Base-by-base conservation (phyloP, 306 rosid species). In the Phaseolus lunatus region DNA sequence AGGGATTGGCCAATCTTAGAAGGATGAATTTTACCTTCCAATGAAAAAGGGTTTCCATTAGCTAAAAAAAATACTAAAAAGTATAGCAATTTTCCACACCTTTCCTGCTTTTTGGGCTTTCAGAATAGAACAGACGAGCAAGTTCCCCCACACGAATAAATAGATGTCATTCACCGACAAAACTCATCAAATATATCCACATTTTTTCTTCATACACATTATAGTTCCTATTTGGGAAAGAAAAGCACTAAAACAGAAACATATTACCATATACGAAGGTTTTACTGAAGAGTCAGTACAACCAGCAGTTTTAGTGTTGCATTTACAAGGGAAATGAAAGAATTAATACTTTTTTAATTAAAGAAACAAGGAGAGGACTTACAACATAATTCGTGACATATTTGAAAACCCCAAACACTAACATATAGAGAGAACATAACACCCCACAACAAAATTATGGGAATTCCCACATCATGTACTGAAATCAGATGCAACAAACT, bases 291-390 rank as follows among this genome's bases (percentile, higher is more conserved):
- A 24, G 45, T 56, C 66, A 66, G 61, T 77, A 67, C 26, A 43
- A 53, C 58, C 53, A 77, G 74, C 49, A 77, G 67, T 22, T 45
- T 75, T 22, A 54, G 72, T 18, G 70, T 59, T 68, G 67, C 77
- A 69, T 83, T 83, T 75, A 75, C 83, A 70, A 68, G 66, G 85
- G 37, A 75, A 72, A 83, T 66, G 72, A 70, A 86, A 85, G 86
- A 83, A 88, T 86, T 74, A 59, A 83, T 80, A 79, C 66, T 49
- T 66, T 65, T 81, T 64, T 67, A 76, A 61, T 65, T 59, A 26
- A 48, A 47, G 61, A 49, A 85, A 68, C 72, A 44, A 75, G 31
- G 70, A 66, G 78, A 71, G 19, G 39, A 61, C 67, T 79, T 63
- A 49, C 84, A 79, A 80, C 86, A 81, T 79, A 77, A 78, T 33